Evolutionary conservation across 2,329 filamentous ascomycete species (phyloP), one percentile per base, ranked within the genome.

Genomic region (Colletotrichum horii): DNA sequence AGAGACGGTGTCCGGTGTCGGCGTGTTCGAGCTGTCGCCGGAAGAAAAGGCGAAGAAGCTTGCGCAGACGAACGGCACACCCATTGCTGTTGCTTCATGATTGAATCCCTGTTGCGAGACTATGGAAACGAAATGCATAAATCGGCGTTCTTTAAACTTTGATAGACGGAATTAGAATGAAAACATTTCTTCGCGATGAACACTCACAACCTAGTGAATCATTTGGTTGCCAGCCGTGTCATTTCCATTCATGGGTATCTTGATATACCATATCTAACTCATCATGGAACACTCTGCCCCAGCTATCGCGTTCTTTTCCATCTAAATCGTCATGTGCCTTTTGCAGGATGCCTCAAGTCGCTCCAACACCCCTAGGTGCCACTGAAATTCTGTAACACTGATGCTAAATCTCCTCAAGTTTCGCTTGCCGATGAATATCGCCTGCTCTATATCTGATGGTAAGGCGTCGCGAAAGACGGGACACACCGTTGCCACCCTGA

Each of bases 21-120:
- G 81, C 0, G 80, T 83, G 2, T 82, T 82, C 71, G 81, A 82
- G 69, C 48, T 82, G 15, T 77, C 80, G 11, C 81, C 81, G 0
- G 79, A 79, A 16, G 81, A 82, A 69, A 77, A 80, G 68, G 66
- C 66, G 71, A 79, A 79, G 72, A 72, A 55, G 48, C 15, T 67
- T 11, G 66, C 48, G 14, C 72, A 68, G 56, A 24, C 71, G 4
- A 52, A 36, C 16, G 69, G 26, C 5, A 66, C 61, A 8, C 48
- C 73, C 4, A 19, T 68, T 58, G 69, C 64, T 32, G 69, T 68
- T 19, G 43, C 64, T n/a, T 71, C 62, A 52, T 68, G 56, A 66
- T 7, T 19, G 4, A 4, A 8, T 43, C 0, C 3, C 3, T 26
- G 16, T 26, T 6, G 1, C 9, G 26, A 58, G 24, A 15, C 12